phyloP scores from a whole-genome alignment of 2,329 filamentous ascomycete genomes.

The Colletotrichum orchidophilum region DNA sequence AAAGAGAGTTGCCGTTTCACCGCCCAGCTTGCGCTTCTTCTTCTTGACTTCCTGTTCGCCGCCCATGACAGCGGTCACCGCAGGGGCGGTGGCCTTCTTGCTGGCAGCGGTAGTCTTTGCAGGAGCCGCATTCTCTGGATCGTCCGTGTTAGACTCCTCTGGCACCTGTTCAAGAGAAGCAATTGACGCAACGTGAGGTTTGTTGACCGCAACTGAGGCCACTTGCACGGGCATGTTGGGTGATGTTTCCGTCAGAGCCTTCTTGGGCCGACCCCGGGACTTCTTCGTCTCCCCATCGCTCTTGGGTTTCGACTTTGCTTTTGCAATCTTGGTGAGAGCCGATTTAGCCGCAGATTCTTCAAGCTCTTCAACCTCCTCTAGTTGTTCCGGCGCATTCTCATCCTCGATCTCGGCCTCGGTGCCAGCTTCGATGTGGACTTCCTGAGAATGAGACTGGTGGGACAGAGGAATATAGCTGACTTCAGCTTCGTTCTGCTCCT shows the following conservation, averaged over 20 bases:
- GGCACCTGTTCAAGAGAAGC: slow-evolving; percentile 48
- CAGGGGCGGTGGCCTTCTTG: slow-evolving; percentile 30
- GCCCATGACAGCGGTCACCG: slow-evolving; percentile 41
- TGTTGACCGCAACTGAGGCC: slow-evolving; percentile 30
- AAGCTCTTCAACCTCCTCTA: slow-evolving; percentile 26
- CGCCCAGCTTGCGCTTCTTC: slow-evolving; percentile 79
- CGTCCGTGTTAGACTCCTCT: slow-evolving; percentile 45
- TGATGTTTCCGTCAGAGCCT: slow-evolving; percentile 55
- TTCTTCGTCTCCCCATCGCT: slow-evolving; percentile 40
- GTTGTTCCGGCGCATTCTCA: background rate
- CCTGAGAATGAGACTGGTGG: slow-evolving; percentile 15
- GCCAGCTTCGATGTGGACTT: slow-evolving; percentile 22
- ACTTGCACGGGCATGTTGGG: slow-evolving; percentile 50
- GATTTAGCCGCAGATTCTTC: slow-evolving; percentile 29
- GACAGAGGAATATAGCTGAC: slow-evolving; percentile 31
- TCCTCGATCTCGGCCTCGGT: background rate
- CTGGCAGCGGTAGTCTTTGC: slow-evolving; percentile 39
- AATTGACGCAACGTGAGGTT: slow-evolving; percentile 46
- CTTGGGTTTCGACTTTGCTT: slow-evolving; percentile 38
- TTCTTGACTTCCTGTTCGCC: slow-evolving; percentile 58
- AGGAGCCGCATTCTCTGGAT: slow-evolving; percentile 40
- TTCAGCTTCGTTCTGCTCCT: slow-evolving; percentile 40
- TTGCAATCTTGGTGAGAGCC: slow-evolving; percentile 33
- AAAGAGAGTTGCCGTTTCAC: slow-evolving; percentile 72
- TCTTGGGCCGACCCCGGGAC: slow-evolving; percentile 57